A percentile compares a stretch with the other conserved stretches of the same genome.
Conservation (phyloP, 164 flowering plant species). For the Sedum album region DNA sequence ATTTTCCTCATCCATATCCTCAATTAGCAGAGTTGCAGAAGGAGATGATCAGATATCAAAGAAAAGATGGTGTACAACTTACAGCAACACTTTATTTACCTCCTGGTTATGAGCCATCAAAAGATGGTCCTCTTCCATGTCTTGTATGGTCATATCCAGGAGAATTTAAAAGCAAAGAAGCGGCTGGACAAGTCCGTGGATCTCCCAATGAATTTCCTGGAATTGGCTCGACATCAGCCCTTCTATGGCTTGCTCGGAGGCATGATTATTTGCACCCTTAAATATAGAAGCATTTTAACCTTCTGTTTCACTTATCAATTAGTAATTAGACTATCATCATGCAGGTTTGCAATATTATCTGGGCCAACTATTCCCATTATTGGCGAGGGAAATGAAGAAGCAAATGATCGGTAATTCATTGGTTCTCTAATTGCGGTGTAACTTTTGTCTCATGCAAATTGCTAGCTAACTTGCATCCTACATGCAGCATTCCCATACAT, state of each 20-base stretch:
- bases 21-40: constrained; percentile 81
- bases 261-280: constrained; percentile 13
- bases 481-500: not conserved
- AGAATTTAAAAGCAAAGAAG: constrained; percentile 96
- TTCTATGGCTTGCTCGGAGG: constrained; percentile 98
- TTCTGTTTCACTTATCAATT: not conserved
- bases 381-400: constrained; percentile 95
- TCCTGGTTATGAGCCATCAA: constrained; percentile 75
- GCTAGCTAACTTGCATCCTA: not conserved
- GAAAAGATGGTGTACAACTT: constrained; percentile 96
- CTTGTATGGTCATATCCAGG: constrained; percentile 97
- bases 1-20: constrained; percentile 96
- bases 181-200: constrained; percentile 98
- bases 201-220: constrained; percentile 98
- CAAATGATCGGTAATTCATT: constrained; percentile 74
- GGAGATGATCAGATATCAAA: constrained; percentile 87
- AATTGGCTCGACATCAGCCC: constrained; percentile 92
- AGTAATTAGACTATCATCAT: constrained; percentile 11
- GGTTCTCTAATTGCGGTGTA: not conserved
- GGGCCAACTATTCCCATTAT: constrained; percentile 98
- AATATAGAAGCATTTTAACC: not conserved
- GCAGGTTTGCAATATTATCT: constrained; percentile 90
- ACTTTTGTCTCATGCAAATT: not conserved
- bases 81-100: constrained; percentile 93
- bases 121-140: constrained; percentile 96